These are phyloP conservation scores for Schizosaccharomyces pombe DNA, from an alignment of 805 yeast species.

Conservation along the genomic window ASM294v3 CU329670.1:2567001-2567500, in stretches of 20 bases:
- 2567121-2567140: conserved; percentile 51
- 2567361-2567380: conserved; percentile 59
- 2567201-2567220: conserved; percentile 85
- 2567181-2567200: conserved; percentile 70
- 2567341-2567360: conserved; percentile 74
- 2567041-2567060: conserved; percentile 41
- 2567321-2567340: conserved; percentile 70
- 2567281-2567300: conserved; percentile 59
- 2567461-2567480: conserved; percentile 13
- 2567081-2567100: conserved; percentile 83
- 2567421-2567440: conserved; percentile 33
- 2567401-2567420: conserved; percentile 22
- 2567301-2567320: conserved; percentile 58
- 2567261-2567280: conserved; percentile 94
- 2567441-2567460: conserved; percentile 14
- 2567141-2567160: conserved; percentile 48
- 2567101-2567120: conserved; percentile 45
- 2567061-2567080: conserved; percentile 91
- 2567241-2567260: conserved; percentile 97
- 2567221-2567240: conserved; percentile 76
- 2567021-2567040: neutral
- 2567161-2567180: conserved; percentile 66
- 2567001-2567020: too few species aligned
- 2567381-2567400: conserved; percentile 93
- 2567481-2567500: conserved; percentile 5